These are phyloP conservation scores for Colletotrichum truncatum DNA, from an alignment of 2,329 filamentous ascomycete species.

Conservation along the genomic window DNA sequence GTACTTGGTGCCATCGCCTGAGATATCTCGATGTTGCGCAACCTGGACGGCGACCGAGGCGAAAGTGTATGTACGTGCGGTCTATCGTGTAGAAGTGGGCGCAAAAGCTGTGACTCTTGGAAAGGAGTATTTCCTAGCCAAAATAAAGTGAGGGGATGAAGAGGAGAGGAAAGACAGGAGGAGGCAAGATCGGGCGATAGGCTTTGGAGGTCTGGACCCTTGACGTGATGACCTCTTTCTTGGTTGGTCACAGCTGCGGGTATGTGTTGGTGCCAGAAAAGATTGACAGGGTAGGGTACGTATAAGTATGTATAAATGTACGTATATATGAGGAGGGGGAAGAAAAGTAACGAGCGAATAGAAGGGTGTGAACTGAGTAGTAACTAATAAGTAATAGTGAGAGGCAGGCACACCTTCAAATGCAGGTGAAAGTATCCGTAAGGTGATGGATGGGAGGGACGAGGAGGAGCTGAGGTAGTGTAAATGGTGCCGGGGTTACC, in stretches of 20 bases:
- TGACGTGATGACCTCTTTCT: neutral
- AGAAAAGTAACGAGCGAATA: neutral
- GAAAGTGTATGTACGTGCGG: neutral
- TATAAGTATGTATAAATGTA: too few relatives aligned
- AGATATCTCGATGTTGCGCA: neutral
- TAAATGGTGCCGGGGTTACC: neutral
- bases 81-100: neutral
- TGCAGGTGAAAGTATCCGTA: too few relatives aligned
- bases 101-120: neutral
- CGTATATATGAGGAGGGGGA: neutral
- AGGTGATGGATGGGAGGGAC: neutral
- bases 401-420: neutral
- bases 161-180: neutral
- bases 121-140: neutral
- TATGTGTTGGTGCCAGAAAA: constrained; percentile 13
- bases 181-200: neutral
- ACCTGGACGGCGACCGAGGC: neutral
- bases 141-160: neutral
- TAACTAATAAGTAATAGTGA: neutral
- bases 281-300: too few relatives aligned
- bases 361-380: neutral
- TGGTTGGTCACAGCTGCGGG: constrained; percentile 17
- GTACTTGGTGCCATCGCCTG: constrained; percentile 20
- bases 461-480: neutral
- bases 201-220: constrained; percentile 11